A percentile compares a stretch with the other conserved stretches of the same genome.
phyloP scores from a whole-genome alignment of 768 basidiomycete species.

The Psilocybe cubensis region DNA sequence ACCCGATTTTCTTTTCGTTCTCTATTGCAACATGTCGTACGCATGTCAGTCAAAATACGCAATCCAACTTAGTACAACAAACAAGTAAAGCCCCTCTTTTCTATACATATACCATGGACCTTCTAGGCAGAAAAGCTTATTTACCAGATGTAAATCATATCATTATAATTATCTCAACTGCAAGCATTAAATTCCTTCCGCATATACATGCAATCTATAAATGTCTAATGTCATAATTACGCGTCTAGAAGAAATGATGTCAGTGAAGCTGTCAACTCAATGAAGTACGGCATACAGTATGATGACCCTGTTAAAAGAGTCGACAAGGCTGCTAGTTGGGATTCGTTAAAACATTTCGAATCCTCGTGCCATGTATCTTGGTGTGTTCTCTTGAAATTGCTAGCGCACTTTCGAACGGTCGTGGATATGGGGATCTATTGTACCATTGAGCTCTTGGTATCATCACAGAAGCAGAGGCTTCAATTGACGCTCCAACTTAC shows the following conservation, averaged over 20 bases:
- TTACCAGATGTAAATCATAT: conserved; percentile 8
- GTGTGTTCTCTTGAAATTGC: conserved; percentile 81
- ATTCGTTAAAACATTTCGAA: conserved; percentile 82
- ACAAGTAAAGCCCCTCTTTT: not conserved
- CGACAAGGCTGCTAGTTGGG: conserved; percentile 80
- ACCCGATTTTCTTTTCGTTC: conserved; percentile 8
- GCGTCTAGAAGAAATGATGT: conserved; percentile 26
- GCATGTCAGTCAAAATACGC: conserved; percentile 8
- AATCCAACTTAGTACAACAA: not conserved
- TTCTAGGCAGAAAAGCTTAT: not conserved
- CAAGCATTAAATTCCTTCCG: conserved; percentile 4
- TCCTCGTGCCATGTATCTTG: conserved; percentile 93
- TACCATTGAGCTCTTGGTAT: not conserved
- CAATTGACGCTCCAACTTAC: conserved; percentile 36
- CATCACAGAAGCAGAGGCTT: conserved; percentile 9
- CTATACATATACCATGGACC: conserved; percentile 15
- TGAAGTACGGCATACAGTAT: conserved; percentile 58
- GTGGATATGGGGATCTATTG: conserved; percentile 79
- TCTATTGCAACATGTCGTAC: conserved; percentile 14
- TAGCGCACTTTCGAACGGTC: conserved; percentile 79
- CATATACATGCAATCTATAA: conserved; percentile 5
- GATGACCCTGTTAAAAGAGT: conserved; percentile 87
- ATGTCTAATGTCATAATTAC: conserved; percentile 16
- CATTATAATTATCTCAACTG: conserved; percentile 11
- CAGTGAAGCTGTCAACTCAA: not conserved